phyloP scores from a whole-genome alignment of 2,329 filamentous ascomycete genomes.

The Ophiosphaerella korrae region DNA sequence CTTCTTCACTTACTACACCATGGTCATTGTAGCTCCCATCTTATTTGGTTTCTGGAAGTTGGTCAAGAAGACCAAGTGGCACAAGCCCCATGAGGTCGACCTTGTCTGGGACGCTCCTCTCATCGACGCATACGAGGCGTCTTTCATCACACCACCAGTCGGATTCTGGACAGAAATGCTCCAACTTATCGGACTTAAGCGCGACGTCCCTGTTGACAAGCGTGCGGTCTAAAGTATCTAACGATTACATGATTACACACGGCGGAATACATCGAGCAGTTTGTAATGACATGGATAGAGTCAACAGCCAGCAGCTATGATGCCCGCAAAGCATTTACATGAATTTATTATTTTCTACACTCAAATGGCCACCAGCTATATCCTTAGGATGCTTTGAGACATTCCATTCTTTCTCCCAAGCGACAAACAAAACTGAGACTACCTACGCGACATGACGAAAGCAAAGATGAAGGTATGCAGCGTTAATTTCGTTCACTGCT shows the following conservation, averaged over 20 bases:
- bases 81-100: conserved; percentile 57
- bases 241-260: neutral
- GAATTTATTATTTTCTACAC: conserved; percentile 23
- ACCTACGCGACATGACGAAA: too few relatives aligned
- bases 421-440: too few relatives aligned
- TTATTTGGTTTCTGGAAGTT: conserved; percentile 68
- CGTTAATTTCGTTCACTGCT: too few relatives aligned
- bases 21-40: conserved; percentile 56
- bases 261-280: neutral
- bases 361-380: neutral
- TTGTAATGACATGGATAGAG: conserved; percentile 1
- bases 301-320: conserved; percentile 8
- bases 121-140: conserved; percentile 47
- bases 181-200: conserved; percentile 40
- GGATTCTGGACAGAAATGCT: conserved; percentile 45
- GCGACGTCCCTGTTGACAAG: conserved; percentile 37
- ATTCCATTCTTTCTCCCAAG: too few relatives aligned
- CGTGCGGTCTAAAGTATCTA: conserved; percentile 22
- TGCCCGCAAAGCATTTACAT: conserved; percentile 10
- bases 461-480: too few relatives aligned
- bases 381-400: neutral
- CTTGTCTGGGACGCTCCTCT: conserved; percentile 50
- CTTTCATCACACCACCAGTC: conserved; percentile 49
- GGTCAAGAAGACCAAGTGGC: conserved; percentile 59
- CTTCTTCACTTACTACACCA: conserved; percentile 62